A percentile compares a stretch with the other conserved stretches of the same genome.
phyloP scores from a whole-genome alignment of 2,329 filamentous ascomycete species.

The Cercospora sesami region DNA sequence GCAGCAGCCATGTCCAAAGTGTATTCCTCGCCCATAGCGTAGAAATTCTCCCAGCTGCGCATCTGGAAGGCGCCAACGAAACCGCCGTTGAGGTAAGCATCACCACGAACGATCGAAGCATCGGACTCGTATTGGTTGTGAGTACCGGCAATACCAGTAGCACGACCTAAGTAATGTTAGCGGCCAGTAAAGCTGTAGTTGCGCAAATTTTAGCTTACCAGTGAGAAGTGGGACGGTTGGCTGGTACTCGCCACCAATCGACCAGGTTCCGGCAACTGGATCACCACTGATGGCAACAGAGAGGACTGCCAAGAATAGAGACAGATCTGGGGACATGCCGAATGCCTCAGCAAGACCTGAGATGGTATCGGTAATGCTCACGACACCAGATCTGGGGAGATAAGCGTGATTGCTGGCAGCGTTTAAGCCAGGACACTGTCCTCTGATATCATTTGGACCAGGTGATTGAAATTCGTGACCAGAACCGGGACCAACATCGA shows the following conservation, averaged over 20 bases:
- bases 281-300: constrained; percentile 24
- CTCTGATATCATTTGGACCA: constrained; percentile 33
- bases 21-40: constrained; percentile 32
- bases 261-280: constrained; percentile 14
- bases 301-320: constrained; percentile 25
- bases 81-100: constrained; percentile 37
- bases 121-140: constrained; percentile 44
- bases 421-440: constrained; percentile 34
- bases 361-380: not conserved
- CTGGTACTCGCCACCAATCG: constrained; percentile 20
- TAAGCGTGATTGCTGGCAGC: constrained; percentile 29
- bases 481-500: constrained; percentile 31
- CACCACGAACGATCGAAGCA: constrained; percentile 38
- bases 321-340: constrained; percentile 39
- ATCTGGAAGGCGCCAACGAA: constrained; percentile 9
- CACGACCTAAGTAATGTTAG: constrained; percentile 28
- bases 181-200: no score
- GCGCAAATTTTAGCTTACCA: no score
- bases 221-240: constrained; percentile 12
- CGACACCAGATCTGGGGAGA: not conserved
- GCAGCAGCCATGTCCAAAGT: constrained; percentile 27
- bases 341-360: constrained; percentile 29
- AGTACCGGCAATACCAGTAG: constrained; percentile 27
- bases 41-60: constrained; percentile 34
- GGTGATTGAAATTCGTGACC: constrained; percentile 35